Base-by-base conservation (phyloP, 768 basidiomycete species). In the Calocybe gangraenosa region DNA sequence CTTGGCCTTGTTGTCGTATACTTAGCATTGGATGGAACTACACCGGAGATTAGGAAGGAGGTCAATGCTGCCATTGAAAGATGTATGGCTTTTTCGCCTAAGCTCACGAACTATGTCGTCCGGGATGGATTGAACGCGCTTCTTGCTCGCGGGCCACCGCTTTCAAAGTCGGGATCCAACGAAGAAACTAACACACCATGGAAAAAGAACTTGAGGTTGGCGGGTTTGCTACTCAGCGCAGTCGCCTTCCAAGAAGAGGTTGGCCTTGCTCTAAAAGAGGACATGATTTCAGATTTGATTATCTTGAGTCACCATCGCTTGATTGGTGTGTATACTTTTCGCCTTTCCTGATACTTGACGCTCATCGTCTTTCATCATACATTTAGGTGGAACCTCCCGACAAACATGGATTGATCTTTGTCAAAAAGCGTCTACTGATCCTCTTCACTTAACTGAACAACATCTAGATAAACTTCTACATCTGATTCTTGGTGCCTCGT, bases 321-420 rank as follows among this genome's bases (percentile, higher is more conserved):
- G 34, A 68, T 81, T 38, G 70, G 87, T 87, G 41, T 51, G 83
- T 71, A 43, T 14, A 33, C 20, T 37, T 22, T 11, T 11, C 7
- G 3, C 7, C 39, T 22, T 20, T 6, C 19, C 23, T 25, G 1
- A 44, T 10, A 39, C 35, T 2, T 11, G 19, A 35, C n/a, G n/a
- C n/a, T n/a, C n/a, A n/a, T n/a, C n/a, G n/a, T n/a, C n/a, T n/a
- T n/a, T n/a, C n/a, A n/a, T n/a, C n/a, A 8, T 2, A 1, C 6
- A 28, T 13, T 4, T 44, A 78, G 78, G 70, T 50, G 73, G 68
- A 17, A 62, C 68, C 13, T 72, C 75, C 7, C 74, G 79, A 14
- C 81, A 79, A 52, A 74, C 74, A 1, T 96, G 92, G 92, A 86
- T 94, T 47, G 87, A 91, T 44, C 51, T 89, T 3, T 88, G 86